Evolutionary conservation across 2,329 filamentous ascomycete genomes (phyloP), one percentile per base, ranked within the genome.

Genomic region (Arthrobotrys megalospora): DNA sequence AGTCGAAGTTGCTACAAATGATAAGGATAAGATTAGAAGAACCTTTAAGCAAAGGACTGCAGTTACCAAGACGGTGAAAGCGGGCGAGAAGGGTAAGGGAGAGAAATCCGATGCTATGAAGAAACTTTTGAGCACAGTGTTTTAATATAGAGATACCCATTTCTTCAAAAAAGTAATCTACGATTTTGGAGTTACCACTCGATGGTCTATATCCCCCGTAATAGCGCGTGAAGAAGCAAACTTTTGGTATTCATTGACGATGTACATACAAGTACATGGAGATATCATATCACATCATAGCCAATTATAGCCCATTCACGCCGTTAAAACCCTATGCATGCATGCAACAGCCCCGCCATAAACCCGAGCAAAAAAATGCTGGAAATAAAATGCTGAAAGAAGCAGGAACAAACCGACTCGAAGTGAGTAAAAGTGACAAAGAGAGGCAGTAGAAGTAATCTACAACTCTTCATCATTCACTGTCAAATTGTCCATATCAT

Each of bases 41-140:
- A 88, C 89, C 34, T 93, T 94, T 83, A 90, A 88, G 83, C 92
- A 94, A 85, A 89, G 89, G 71, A 85, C 88, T 73, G 85, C 90
- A 79, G 89, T 87, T 67, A 85, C 85, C 76, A 90, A 88, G 83
- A 85, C 82, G n/a, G 76, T 70, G 7, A 81, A 78, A 43, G 79
- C 66, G n/a, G 65, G 63, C n/a, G 80, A 69, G 55, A 71, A 80
- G 60, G 83, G 62, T 48, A 63, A 43, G 82, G 62, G 85, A 86
- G 64, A 88, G 32, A 78, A 89, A 82, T 86, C 88, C 1, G 89
- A 89, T 36, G 86, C 87, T 67, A 88, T 91, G 7, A 87, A 88
- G 81, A 87, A 88, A 80, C 88, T 91, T 50, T 82, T 91, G 80
- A 90, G 88, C 85, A 90, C 89, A 84, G 91, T 91, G 80, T 91